Evolutionary conservation across 2,329 filamentous ascomycete species (phyloP).

Genomic region (Xylaria sp.): DNA sequence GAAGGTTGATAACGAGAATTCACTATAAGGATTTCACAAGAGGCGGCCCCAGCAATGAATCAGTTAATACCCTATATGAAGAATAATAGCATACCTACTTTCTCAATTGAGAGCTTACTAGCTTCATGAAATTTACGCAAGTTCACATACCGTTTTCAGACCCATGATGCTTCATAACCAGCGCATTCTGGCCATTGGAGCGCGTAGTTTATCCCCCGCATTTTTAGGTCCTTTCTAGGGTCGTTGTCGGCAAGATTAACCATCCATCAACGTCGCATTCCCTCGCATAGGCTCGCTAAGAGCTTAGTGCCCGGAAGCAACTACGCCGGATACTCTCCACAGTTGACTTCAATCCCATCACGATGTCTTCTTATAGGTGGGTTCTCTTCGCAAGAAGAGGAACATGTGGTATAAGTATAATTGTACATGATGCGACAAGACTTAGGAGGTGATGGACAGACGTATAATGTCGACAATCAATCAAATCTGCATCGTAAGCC

Average conservation of each 20-base stretch:
- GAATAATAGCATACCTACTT: background rate
- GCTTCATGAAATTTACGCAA: background rate
- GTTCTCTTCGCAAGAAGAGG: background rate
- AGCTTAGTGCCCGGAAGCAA: background rate
- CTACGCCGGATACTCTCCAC: constrained; percentile 20
- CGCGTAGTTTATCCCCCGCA: constrained; percentile 7
- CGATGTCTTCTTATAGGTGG: constrained; percentile 14
- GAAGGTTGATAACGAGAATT: background rate
- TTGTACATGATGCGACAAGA: background rate
- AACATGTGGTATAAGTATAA: background rate
- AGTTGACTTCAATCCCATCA: background rate
- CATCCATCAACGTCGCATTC: background rate
- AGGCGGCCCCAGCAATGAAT: background rate
- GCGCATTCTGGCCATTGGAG: constrained; percentile 19
- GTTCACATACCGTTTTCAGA: background rate
- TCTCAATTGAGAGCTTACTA: background rate
- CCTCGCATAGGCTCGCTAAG: constrained; percentile 3
- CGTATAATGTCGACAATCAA: background rate
- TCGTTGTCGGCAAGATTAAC: background rate
- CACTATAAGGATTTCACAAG: background rate
- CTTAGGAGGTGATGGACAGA: background rate
- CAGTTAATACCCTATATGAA: constrained; percentile 1
- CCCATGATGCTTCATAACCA: background rate
- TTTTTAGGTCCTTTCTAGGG: too few species aligned
- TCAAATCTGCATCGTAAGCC: background rate